Percentiles rank a stretch among this genome's conserved stretches.
phyloP scores from a whole-genome alignment of 1,139 yeast species.

The Yamadazyma dendronema region DNA sequence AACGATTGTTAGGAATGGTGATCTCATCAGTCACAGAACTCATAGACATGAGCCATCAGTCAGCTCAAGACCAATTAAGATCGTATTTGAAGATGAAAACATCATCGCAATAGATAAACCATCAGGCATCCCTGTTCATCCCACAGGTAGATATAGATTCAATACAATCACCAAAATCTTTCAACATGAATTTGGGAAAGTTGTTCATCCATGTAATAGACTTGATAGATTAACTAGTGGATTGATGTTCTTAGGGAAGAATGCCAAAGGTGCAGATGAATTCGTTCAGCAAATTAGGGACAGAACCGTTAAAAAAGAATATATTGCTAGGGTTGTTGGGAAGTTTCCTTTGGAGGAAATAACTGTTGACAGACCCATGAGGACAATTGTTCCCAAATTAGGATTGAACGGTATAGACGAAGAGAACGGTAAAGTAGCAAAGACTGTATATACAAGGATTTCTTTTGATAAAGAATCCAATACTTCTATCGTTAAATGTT shows the following conservation, averaged over 20 bases:
- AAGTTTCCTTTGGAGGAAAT: constrained; percentile 64
- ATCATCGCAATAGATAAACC: constrained; percentile 90
- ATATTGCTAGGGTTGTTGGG: constrained; percentile 85
- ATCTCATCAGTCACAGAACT: constrained; percentile 73
- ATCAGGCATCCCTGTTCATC: constrained; percentile 93
- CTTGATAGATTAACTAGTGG: constrained; percentile 93
- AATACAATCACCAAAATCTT: constrained; percentile 85
- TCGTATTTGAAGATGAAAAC: constrained; percentile 78
- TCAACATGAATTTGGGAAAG: constrained; percentile 60
- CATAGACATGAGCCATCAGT: constrained; percentile 95
- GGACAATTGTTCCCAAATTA: constrained; percentile 73
- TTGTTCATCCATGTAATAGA: constrained; percentile 87
- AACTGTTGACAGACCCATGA: constrained; percentile 65
- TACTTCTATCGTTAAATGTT: constrained; percentile 74
- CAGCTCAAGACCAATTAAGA: constrained; percentile 62
- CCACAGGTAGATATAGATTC: constrained; percentile 88
- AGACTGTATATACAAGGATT: constrained; percentile 52
- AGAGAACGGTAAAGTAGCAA: constrained; percentile 65
- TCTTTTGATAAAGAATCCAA: constrained; percentile 57
- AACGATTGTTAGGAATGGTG: constrained; percentile 76
- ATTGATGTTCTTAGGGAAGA: constrained; percentile 87
- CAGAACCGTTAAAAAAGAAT: constrained; percentile 75
- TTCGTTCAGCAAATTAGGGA: constrained; percentile 75
- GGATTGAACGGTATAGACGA: constrained; percentile 71
- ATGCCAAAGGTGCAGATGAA: constrained; percentile 73